These are phyloP conservation scores for Acidomyces sp. DNA, from an alignment of 495 filamentous ascomycete genomes.

Conservation along the genomic window DNA sequence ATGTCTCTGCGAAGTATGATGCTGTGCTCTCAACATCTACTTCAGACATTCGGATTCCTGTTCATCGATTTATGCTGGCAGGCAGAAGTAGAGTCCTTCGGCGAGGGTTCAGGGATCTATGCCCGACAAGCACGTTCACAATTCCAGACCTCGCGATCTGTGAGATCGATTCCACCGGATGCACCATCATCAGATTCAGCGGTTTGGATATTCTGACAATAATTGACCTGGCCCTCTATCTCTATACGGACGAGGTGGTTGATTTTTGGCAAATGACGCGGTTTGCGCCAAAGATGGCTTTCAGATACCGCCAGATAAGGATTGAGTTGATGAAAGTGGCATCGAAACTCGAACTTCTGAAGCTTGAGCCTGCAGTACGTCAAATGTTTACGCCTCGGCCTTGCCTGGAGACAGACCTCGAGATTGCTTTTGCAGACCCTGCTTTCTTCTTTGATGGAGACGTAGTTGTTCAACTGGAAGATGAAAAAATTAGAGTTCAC, in stretches of 20 bases:
- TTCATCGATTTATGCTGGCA: conserved; percentile 68
- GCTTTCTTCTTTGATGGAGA: conserved; percentile 64
- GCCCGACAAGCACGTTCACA: conserved; percentile 25
- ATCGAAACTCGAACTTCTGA: conserved; percentile 48
- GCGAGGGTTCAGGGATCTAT: conserved; percentile 43
- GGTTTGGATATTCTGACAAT: conserved; percentile 61
- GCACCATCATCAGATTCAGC: conserved; percentile 43
- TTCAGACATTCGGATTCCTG: conserved; percentile 56
- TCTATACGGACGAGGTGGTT: conserved; percentile 67
- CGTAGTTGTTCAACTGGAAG: conserved; percentile 60
- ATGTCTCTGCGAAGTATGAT: conserved; percentile 28
- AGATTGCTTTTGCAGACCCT: conserved; percentile 48
- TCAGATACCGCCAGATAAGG: conserved; percentile 62
- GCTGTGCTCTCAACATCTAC: conserved; percentile 41
- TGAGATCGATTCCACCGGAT: conserved; percentile 36
- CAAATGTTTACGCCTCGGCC: conserved; percentile 51
- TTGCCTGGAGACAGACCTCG: conserved; percentile 55
- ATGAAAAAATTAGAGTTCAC: conserved; percentile 54
- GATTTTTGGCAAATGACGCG: conserved; percentile 72
- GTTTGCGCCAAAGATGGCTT: conserved; percentile 46
- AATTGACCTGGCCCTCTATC: conserved; percentile 63
- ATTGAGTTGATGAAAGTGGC: conserved; percentile 71
- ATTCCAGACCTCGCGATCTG: conserved; percentile 49
- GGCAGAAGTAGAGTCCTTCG: conserved; percentile 60
- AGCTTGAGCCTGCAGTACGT: conserved; percentile 61